Percentiles rank a stretch among this genome's conserved stretches.
These are phyloP conservation scores for Rhytidhysteron rufulum DNA, from an alignment of 2,329 filamentous ascomycete species.

Conservation along the genomic window DNA sequence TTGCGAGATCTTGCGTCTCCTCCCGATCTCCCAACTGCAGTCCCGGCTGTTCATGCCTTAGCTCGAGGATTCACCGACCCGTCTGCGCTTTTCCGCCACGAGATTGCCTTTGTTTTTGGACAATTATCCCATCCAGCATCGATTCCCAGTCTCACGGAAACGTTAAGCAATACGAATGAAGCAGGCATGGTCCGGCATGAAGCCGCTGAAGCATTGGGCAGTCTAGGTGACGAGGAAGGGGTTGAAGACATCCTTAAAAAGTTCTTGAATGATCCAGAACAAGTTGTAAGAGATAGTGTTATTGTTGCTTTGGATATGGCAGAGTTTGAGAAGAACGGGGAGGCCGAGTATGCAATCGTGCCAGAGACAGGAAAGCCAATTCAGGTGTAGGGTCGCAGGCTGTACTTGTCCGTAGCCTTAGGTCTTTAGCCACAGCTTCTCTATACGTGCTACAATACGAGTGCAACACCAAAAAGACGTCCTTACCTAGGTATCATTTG, in stretches of 20 bases:
- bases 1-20: constrained; percentile 92
- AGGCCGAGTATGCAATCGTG: constrained; percentile 88
- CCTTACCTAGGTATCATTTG: no score
- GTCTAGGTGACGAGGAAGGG: constrained; percentile 86
- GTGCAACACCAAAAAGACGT: no score
- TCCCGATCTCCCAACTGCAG: constrained; percentile 82
- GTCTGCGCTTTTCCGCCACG: constrained; percentile 92
- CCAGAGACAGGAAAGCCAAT: constrained; percentile 46
- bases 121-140: constrained; percentile 96
- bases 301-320: constrained; percentile 97
- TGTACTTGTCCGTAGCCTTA: no score
- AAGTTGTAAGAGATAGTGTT: constrained; percentile 90
- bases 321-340: constrained; percentile 85
- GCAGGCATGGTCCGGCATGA: constrained; percentile 97
- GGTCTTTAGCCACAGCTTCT: no score
- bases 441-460: no score
- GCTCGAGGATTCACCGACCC: constrained; percentile 80
- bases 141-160: constrained; percentile 79
- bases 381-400: no score
- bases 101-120: constrained; percentile 97
- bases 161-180: constrained; percentile 75
- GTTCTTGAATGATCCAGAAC: constrained; percentile 86
- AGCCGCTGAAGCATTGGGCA: constrained; percentile 92
- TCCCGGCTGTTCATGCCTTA: constrained; percentile 80
- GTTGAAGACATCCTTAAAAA: constrained; percentile 80